phyloP scores from a whole-genome alignment of 345 rosid genomes.

The Pugionium dolabratum region DNA sequence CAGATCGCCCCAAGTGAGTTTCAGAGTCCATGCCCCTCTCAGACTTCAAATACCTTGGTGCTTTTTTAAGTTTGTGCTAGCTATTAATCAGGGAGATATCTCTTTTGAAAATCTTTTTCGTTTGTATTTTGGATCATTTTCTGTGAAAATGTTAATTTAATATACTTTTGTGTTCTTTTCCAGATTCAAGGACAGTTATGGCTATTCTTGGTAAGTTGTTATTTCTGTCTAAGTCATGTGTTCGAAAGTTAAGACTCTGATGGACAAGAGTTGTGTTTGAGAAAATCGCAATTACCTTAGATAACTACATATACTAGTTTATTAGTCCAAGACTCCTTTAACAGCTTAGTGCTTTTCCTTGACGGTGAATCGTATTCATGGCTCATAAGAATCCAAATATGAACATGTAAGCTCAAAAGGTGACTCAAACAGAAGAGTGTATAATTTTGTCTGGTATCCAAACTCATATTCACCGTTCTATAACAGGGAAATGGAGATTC shows the following conservation, averaged over 20 bases:
- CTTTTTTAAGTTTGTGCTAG: constrained; percentile 8
- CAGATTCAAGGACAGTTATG: constrained; percentile 99
- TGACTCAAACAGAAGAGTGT: background rate
- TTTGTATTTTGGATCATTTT: background rate
- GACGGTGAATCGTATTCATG: constrained; percentile 17
- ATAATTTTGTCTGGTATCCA: constrained; percentile 8
- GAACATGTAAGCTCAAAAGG: background rate
- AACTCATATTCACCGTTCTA: constrained; percentile 13
- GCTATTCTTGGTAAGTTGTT: constrained; percentile 84
- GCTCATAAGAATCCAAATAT: constrained; percentile 8
- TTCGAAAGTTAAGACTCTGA: constrained; percentile 9
- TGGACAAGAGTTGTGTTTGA: constrained; percentile 11
- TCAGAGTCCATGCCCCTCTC: constrained; percentile 12
- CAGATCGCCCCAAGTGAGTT: constrained; percentile 99
- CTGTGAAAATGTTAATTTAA: constrained; percentile 16
- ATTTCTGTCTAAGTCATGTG: constrained; percentile 10
- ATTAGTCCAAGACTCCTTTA: constrained; percentile 22
- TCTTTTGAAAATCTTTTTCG: background rate
- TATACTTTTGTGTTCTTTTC: constrained; percentile 20
- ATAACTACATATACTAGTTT: constrained; percentile 1
- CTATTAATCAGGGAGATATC: background rate
- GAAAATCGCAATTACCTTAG: constrained; percentile 8
- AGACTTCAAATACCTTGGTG: background rate
- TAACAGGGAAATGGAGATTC: constrained; percentile 1
- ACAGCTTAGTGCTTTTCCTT: constrained; percentile 8